These are phyloP conservation scores for Neurospora sp. DNA, from an alignment of 495 filamentous ascomycete genomes.

Conservation along the genomic window DNA sequence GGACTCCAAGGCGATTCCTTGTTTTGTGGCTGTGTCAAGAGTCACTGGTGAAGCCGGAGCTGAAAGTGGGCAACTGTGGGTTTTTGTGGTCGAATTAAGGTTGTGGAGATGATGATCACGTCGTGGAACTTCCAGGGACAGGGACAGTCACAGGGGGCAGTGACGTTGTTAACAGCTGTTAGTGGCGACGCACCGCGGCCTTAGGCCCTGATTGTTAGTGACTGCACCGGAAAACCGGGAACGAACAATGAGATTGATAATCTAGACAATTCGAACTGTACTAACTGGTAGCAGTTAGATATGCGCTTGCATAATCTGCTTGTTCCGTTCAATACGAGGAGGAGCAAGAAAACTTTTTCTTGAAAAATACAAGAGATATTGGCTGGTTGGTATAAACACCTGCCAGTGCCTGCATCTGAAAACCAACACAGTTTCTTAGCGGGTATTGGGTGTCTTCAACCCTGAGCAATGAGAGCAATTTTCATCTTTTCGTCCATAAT, in stretches of 20 bases:
- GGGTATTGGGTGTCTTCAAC: neutral
- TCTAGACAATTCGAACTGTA: neutral
- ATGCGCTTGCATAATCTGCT: neutral
- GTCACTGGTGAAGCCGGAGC: neutral
- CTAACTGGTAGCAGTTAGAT: neutral
- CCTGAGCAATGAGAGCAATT: neutral
- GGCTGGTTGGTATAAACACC: neutral
- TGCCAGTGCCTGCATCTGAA: neutral
- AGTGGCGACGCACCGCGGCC: neutral
- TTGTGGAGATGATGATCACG: neutral
- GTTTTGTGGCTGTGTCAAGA: neutral
- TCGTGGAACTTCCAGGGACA: neutral
- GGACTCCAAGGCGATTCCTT: neutral
- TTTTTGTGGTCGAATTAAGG: neutral
- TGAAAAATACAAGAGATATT: neutral
- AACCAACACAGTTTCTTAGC: neutral
- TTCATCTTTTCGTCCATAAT: neutral
- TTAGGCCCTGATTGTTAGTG: neutral
- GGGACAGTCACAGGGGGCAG: neutral
- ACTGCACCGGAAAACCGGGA: neutral
- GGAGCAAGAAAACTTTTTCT: neutral
- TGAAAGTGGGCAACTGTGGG: neutral
- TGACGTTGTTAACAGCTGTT: neutral
- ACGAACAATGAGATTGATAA: neutral
- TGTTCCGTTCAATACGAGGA: neutral